Evolutionary conservation across 2,329 filamentous ascomycete species (phyloP), one percentile per base, ranked within the genome.

Genomic region (Aspergillus tubingensis): DNA sequence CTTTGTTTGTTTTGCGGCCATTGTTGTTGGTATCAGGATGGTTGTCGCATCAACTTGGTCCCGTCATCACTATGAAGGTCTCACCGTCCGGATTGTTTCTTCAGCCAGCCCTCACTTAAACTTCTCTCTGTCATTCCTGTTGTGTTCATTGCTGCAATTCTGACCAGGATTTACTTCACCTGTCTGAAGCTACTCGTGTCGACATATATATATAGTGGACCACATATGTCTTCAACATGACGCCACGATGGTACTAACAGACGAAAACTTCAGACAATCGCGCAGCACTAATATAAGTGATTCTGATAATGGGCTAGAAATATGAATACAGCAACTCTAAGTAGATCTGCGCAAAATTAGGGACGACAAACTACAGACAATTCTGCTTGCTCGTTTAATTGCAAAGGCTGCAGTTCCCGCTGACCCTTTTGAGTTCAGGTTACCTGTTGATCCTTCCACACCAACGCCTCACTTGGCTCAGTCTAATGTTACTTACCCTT

Each of bases 11-110:
- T 53, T 30, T 30, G 47, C 30, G 38, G 52, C 23, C 36, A 54
- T 30, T 54, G 21, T 44, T 44, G 11, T 43, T n/a, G 27, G 32
- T 36, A 13, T 32, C 25, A 21, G 19, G 17, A 23, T 23, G 41
- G 53, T 55, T 55, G 53, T 55, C 53, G 43, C 39, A 44, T 39
- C 53, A 55, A 55, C 53, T 43, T 30, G 19, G n/a, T 36, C 38
- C 17, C 23, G 17, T 25, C 25, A 10, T 43, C 5, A 13, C 27
- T 6, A 55, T n/a, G 21, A 32, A 11, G 5, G 41, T 21, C 25
- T 49, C 23, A 8, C n/a, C 13, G 15, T 19, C 25, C 47, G 13
- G 11, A 27, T n/a, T 50, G 10, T 10, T 23, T 23, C 41, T 44
- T 19, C 21, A 21, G 10, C 10, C 5, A 44, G 41, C 17, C 17